A percentile compares a stretch with the other conserved stretches of the same genome.
phyloP scores from a whole-genome alignment of 495 filamentous ascomycete species.

The Hypomontagnella submonticulosa region DNA sequence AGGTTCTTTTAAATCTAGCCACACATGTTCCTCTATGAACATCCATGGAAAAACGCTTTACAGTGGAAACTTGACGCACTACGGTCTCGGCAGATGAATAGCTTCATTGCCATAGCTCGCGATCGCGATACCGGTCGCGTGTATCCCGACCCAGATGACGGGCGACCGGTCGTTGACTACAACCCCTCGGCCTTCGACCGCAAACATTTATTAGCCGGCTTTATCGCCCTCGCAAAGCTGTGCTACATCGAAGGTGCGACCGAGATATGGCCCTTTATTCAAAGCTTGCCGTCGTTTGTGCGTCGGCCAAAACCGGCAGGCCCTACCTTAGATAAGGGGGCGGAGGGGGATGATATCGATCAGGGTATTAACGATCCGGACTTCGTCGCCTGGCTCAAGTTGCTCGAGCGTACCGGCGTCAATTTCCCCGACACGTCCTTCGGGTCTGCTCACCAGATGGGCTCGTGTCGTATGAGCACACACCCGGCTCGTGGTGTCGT shows the following conservation, averaged over 20 bases:
- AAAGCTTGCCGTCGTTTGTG: conserved; percentile 73
- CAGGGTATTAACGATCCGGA: conserved; percentile 71
- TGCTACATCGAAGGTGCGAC: conserved; percentile 77
- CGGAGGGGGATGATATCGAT: conserved; percentile 45
- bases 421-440: conserved; percentile 61
- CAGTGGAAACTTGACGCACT: conserved; percentile 74
- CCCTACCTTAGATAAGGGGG: conserved; percentile 24
- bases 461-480: conserved; percentile 82
- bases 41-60: conserved; percentile 71
- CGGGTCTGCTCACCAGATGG: conserved; percentile 87
- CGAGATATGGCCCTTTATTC: conserved; percentile 74
- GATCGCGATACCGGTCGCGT: conserved; percentile 80
- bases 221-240: conserved; percentile 78
- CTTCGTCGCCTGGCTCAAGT: conserved; percentile 74
- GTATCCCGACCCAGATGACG: conserved; percentile 76
- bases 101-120: conserved; percentile 74
- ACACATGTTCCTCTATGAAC: conserved; percentile 59
- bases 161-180: conserved; percentile 73
- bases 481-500: conserved; percentile 74
- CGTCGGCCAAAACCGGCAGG: conserved; percentile 52
- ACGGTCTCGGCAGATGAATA: conserved; percentile 69
- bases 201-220: conserved; percentile 73
- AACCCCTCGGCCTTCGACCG: conserved; percentile 75
- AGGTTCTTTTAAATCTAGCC: conserved; percentile 38
- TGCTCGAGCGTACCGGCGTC: conserved; percentile 62